These are phyloP conservation scores for Aspergillus transmontanensis DNA, from an alignment of 2,329 filamentous ascomycete genomes.

Conservation along the genomic window DNA sequence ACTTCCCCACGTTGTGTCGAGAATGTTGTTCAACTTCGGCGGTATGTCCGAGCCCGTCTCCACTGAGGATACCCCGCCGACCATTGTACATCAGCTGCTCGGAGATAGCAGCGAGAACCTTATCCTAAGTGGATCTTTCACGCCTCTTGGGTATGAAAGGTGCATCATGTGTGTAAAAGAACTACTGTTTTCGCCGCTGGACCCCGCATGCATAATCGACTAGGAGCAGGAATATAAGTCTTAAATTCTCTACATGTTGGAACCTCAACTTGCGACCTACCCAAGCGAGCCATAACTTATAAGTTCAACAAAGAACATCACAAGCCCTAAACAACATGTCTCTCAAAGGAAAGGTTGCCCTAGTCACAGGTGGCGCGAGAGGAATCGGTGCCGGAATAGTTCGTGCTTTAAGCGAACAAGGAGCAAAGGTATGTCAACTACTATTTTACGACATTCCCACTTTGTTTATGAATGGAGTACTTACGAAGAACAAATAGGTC, in stretches of 20 bases:
- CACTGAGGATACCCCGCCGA: neutral
- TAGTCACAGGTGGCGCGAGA: slow-evolving; percentile 22
- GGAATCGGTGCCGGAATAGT: slow-evolving; percentile 23
- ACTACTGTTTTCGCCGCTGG: neutral
- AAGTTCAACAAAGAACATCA: neutral
- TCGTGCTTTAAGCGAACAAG: slow-evolving; percentile 13
- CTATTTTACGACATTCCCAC: no score
- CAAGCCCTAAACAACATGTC: slow-evolving; percentile 14
- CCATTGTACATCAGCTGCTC: neutral
- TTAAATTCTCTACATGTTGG: neutral
- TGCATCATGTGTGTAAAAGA: neutral
- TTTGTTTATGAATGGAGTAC: neutral
- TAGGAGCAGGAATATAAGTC: neutral
- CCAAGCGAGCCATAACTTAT: neutral
- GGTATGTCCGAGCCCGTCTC: slow-evolving; percentile 1
- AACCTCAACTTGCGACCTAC: neutral
- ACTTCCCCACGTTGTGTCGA: neutral
- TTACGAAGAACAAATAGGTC: slow-evolving; percentile 13
- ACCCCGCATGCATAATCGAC: neutral
- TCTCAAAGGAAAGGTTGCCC: slow-evolving; percentile 20
- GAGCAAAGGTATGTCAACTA: slow-evolving; percentile 14
- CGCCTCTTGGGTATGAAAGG: neutral
- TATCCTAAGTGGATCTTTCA: neutral
- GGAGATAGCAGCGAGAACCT: neutral
- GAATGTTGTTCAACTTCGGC: neutral